Base-by-base conservation (phyloP, 148 eudicot species). In the Cornus kousa region DNA sequence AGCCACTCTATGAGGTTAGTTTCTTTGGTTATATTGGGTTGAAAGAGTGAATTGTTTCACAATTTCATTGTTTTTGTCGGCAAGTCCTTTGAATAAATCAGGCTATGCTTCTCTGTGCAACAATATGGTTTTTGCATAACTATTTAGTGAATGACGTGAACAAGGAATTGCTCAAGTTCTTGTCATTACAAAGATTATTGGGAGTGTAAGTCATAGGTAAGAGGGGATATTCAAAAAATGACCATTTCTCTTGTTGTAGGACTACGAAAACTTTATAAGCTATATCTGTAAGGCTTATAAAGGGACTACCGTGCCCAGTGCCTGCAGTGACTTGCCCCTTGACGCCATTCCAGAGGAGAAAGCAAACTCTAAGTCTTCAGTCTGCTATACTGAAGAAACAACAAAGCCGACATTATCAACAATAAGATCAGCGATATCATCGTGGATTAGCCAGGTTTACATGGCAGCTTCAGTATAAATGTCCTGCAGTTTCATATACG, bases 211-310 rank as follows among this genome's bases (percentile, higher is more conserved):
- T 55, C 55, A 7, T 33, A 64, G 35, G 17, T 64, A 24, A 24
- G 59, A 23, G 0, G 23, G 33, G 24, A 32, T 72, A 59, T 43
- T 64, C 50, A 40, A 28, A 46, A 68, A 32, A 23, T 66, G 55
- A 74, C 14, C 73, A 16, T 72, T 62, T 77, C 62, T 48, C 13
- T 35, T 78, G 68, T 68, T 80, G 33, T 62, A 94, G 98, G 94
- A 94, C 66, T 91, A 85, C 43, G 81, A 78, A 43, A 74, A 90
- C 81, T 91, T 92, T 24, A 71, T 83, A 80, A 86, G 87, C 85
- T 92, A 87, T 48, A 83, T 94, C 62, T 94, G 97, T 74, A 83
- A 94, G 73, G 97, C 92, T 67, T 90, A 94, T 74, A 88, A 86
- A 82, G 98, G 97, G 70, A 24, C 88, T 68, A 28, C 48, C 6